These are phyloP conservation scores for Zygosaccharomyces sapae DNA, from an alignment of 1,139 yeast species.

Conservation along the genomic window DNA sequence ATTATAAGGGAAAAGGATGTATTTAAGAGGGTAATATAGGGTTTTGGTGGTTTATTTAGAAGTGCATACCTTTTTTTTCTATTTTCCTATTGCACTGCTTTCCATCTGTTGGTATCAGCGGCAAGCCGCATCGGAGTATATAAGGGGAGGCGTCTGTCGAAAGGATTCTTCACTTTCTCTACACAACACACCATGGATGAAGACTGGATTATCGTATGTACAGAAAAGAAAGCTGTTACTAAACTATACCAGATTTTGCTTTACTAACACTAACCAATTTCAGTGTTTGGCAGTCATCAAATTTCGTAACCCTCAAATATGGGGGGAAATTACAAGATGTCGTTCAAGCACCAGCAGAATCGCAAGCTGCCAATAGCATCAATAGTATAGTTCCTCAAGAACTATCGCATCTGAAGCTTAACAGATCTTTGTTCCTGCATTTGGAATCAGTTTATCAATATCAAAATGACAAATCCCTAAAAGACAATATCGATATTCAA, in stretches of 20 bases:
- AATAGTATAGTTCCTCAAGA: constrained; percentile 8
- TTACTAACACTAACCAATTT: constrained; percentile 1
- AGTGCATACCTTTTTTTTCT: no score
- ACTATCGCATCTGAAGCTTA: constrained; percentile 10
- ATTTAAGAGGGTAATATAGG: no score
- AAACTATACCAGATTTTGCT: no score
- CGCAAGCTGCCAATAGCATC: not conserved
- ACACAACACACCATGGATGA: constrained; percentile 3
- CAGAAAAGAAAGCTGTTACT: no score
- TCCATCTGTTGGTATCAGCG: not conserved
- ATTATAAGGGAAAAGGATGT: not conserved
- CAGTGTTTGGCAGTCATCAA: constrained; percentile 26
- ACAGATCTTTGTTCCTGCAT: constrained; percentile 14
- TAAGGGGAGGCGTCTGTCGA: not conserved
- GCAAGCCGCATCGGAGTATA: not conserved
- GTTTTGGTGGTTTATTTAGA: no score
- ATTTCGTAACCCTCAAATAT: constrained; percentile 20
- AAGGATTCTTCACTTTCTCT: not conserved
- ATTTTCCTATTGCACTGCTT: no score
- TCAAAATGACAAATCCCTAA: constrained; percentile 8
- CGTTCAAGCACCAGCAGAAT: not conserved
- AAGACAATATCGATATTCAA: constrained; percentile 8
- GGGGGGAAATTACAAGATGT: constrained; percentile 13
- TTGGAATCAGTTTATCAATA: constrained; percentile 18
- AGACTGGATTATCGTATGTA: constrained; percentile 23